phyloP scores from a whole-genome alignment of 345 rosid species.

The Lepidium africanum region DNA sequence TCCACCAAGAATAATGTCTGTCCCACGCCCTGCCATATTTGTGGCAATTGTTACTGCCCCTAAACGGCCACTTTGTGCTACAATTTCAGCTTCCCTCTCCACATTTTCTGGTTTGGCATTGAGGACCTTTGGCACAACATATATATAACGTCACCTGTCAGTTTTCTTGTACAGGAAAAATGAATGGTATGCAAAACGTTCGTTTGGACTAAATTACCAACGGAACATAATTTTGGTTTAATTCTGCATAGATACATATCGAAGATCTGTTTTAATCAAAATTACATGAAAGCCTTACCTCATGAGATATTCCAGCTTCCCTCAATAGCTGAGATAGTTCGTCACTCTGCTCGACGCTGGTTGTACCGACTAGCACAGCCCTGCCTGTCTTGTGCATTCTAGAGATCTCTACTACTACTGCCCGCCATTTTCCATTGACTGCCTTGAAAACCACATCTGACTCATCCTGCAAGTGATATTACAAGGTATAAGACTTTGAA shows the following conservation, averaged over 20 bases:
- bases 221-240: not conserved
- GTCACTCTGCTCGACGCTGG: slow-evolving; percentile 99
- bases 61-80: slow-evolving; percentile 96
- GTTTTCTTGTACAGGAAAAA: slow-evolving; percentile 8
- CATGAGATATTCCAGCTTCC: slow-evolving; percentile 86
- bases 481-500: not conserved
- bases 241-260: not conserved
- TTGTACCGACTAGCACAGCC: slow-evolving; percentile 95
- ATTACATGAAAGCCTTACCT: slow-evolving; percentile 40
- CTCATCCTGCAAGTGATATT: slow-evolving; percentile 64
- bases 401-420: slow-evolving; percentile 92
- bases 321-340: slow-evolving; percentile 68
- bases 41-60: slow-evolving; percentile 98
- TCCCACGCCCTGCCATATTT: slow-evolving; percentile 99
- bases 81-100: slow-evolving; percentile 99
- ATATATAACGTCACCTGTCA: slow-evolving; percentile 7
- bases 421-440: slow-evolving; percentile 83
- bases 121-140: slow-evolving; percentile 57
- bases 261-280: not conserved
- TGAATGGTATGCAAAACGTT: not conserved
- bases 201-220: not conserved
- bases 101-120: slow-evolving; percentile 99
- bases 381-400: slow-evolving; percentile 92
- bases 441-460: slow-evolving; percentile 97
- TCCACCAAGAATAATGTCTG: slow-evolving; percentile 96